Conservation (phyloP, 306 rosid species). For the Astragalus membranaceus region DNA sequence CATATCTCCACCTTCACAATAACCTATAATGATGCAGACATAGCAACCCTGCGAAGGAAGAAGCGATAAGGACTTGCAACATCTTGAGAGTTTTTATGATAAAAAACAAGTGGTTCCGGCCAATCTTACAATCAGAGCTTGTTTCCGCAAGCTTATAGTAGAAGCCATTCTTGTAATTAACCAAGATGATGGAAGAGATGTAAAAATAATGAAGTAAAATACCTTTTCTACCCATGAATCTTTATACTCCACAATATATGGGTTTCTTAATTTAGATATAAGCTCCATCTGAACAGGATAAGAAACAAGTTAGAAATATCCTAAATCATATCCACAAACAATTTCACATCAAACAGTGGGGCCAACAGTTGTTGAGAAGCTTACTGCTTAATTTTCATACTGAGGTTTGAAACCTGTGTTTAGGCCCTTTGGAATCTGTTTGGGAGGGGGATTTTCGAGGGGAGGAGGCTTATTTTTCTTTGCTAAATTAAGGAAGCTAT, state of each 20-base stretch:
- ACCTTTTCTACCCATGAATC: slow-evolving; percentile 99
- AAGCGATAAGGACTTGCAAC: slow-evolving; percentile 8
- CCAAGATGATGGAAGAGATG: slow-evolving; percentile 1
- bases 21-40: slow-evolving; percentile 92
- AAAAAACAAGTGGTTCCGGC: neutral
- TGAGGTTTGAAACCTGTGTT: neutral
- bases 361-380: neutral
- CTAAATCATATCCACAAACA: neutral
- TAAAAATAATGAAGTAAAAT: slow-evolving; percentile 10
- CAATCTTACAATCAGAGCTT: slow-evolving; percentile 19
- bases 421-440: neutral
- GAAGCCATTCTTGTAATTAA: slow-evolving; percentile 4
- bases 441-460: too few species aligned
- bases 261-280: slow-evolving; percentile 76
- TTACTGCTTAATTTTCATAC: slow-evolving; percentile 2
- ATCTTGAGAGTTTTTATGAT: neutral
- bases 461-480: too few species aligned
- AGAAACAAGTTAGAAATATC: neutral
- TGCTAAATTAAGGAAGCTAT: too few species aligned
- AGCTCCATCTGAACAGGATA: slow-evolving; percentile 79
- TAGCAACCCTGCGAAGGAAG: slow-evolving; percentile 84
- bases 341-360: slow-evolving; percentile 7
- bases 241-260: slow-evolving; percentile 96
- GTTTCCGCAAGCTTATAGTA: neutral
- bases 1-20: slow-evolving; percentile 98